phyloP scores from a whole-genome alignment of 176 grass and related monocot species.

The Triticum urartu region DNA sequence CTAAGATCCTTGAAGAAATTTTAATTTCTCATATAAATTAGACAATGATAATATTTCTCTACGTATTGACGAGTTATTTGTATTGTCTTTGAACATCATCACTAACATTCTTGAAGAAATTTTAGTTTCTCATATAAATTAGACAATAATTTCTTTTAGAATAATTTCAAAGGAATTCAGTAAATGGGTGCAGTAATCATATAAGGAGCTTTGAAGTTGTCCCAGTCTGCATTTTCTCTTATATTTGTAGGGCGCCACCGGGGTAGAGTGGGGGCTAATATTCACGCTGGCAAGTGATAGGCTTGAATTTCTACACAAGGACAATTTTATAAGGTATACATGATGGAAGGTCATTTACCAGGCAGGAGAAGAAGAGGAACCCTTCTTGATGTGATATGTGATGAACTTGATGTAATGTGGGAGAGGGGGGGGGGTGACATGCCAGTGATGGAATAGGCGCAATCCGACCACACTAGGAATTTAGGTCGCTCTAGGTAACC shows the following conservation, averaged over 20 bases:
- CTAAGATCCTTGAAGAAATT: neutral
- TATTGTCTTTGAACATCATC: too few species aligned
- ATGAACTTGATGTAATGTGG: neutral
- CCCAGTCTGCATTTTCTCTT: neutral
- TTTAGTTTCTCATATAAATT: neutral
- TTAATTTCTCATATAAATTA: neutral
- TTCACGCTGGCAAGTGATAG: constrained; percentile 49
- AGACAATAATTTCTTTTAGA: neutral
- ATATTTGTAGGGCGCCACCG: constrained; percentile 24
- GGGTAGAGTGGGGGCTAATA: constrained; percentile 45
- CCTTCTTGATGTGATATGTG: constrained; percentile 22
- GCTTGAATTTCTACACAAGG: constrained; percentile 58
- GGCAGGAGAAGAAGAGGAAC: constrained; percentile 42
- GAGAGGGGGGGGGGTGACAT: too few species aligned
- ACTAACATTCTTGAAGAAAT: neutral
- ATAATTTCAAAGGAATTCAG: neutral
- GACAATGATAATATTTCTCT: neutral
- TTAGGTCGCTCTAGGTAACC: too few species aligned
- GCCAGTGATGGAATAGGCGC: too few species aligned
- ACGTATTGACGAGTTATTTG: too few species aligned
- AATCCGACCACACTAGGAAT: too few species aligned
- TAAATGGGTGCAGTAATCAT: neutral
- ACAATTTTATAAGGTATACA: constrained; percentile 42
- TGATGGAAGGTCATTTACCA: constrained; percentile 52
- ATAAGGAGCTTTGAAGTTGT: neutral